Conservation (phyloP, 1,139 yeast species). For the Trichomonascaceae sp. region DNA sequence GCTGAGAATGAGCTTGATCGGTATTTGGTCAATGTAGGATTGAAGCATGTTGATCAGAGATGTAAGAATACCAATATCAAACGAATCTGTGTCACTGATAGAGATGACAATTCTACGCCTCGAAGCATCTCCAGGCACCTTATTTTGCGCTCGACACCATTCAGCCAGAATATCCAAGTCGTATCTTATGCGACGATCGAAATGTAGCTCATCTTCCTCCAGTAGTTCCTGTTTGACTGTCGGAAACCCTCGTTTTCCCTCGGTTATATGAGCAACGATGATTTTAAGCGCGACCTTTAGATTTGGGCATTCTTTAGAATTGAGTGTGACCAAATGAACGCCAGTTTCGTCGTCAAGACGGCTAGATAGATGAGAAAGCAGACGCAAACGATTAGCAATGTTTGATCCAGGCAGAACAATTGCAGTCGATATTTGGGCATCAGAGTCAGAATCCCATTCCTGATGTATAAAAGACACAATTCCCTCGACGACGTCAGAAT, state of each 20-base stretch:
- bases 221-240: constrained; percentile 16
- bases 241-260: constrained; percentile 16
- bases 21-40: constrained; percentile 32
- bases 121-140: constrained; percentile 13
- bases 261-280: constrained; percentile 31
- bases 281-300: constrained; percentile 34
- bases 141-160: constrained; percentile 35
- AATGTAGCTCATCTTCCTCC: constrained; percentile 17
- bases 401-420: constrained; percentile 32
- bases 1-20: constrained; percentile 47
- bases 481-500: constrained; percentile 21
- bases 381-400: constrained; percentile 30
- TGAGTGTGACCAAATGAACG: constrained; percentile 24
- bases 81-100: constrained; percentile 62
- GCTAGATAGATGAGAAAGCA: constrained; percentile 26
- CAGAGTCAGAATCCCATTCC: constrained; percentile 22
- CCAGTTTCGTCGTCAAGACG: constrained; percentile 13
- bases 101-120: constrained; percentile 38
- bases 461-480: constrained; percentile 21
- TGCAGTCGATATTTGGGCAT: constrained; percentile 26
- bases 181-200: constrained; percentile 40
- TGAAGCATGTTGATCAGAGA: constrained; percentile 46
- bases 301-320: constrained; percentile 33
- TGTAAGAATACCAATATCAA: constrained; percentile 46
- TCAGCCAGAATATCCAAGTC: constrained; percentile 49